Conservation (phyloP, 495 filamentous ascomycete genomes). For the Neurospora sp. region DNA sequence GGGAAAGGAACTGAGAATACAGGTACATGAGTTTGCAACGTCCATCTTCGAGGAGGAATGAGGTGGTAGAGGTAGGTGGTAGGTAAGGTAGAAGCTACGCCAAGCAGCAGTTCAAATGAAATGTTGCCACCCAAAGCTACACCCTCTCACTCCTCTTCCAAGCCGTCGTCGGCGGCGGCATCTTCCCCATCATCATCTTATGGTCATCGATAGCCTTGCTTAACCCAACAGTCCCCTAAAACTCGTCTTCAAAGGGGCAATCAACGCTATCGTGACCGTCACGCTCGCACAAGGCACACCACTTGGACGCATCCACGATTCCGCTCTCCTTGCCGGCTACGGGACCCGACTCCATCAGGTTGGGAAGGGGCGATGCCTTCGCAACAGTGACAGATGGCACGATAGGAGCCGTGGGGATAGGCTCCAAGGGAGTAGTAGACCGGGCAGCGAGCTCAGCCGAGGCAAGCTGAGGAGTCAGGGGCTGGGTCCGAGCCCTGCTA, state of each 20-base stretch:
- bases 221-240: constrained; percentile 21
- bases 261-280: constrained; percentile 95
- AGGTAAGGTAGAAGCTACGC: neutral
- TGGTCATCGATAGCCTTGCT: neutral
- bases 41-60: neutral
- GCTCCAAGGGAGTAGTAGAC: neutral
- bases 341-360: constrained; percentile 58
- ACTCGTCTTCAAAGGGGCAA: constrained; percentile 86
- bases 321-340: constrained; percentile 74
- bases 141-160: neutral
- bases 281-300: constrained; percentile 94
- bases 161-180: neutral
- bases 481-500: constrained; percentile 30
- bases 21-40: neutral
- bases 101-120: neutral
- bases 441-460: constrained; percentile 23
- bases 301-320: constrained; percentile 72
- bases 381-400: neutral
- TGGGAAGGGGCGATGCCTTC: constrained; percentile 35
- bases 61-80: neutral
- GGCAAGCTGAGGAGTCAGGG: constrained; percentile 39
- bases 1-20: neutral
- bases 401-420: neutral
- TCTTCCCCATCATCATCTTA: neutral
- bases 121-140: neutral